phyloP scores from a whole-genome alignment of 2,329 filamentous ascomycete species.

The Venturia pyrina region DNA sequence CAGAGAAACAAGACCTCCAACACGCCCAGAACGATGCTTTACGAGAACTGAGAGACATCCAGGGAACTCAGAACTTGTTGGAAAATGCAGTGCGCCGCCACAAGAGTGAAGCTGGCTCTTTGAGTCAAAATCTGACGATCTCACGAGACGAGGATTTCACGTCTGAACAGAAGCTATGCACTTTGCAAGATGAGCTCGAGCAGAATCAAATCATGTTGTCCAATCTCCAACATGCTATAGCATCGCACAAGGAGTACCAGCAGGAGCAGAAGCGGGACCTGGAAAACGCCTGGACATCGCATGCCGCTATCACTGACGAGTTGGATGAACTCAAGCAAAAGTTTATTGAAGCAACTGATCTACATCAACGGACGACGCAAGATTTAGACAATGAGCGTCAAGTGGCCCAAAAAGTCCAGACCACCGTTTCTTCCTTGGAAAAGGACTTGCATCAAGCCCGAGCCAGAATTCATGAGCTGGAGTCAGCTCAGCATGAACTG shows the following conservation, averaged over 20 bases:
- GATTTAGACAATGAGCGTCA: background rate
- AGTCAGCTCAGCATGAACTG: background rate
- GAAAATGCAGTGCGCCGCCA: background rate
- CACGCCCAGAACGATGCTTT: background rate
- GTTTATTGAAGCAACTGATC: background rate
- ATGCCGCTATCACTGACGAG: background rate
- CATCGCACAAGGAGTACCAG: background rate
- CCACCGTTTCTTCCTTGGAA: background rate
- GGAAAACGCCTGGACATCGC: background rate
- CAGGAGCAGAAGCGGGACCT: background rate
- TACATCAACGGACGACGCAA: background rate
- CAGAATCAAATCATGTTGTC: background rate
- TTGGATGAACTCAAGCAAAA: background rate
- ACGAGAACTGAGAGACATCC: background rate
- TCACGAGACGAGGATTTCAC: background rate
- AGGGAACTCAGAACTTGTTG: background rate
- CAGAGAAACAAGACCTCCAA: background rate
- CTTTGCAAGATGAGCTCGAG: background rate
- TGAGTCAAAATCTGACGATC: background rate
- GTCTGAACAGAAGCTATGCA: background rate
- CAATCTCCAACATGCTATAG: background rate
- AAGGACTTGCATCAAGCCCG: background rate
- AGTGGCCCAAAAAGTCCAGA: background rate
- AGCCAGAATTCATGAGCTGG: background rate
- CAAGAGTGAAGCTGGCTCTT: background rate